These are phyloP conservation scores for Cyberlindnera petersonii DNA, from an alignment of 805 yeast genomes.

Conservation along the genomic window DNA sequence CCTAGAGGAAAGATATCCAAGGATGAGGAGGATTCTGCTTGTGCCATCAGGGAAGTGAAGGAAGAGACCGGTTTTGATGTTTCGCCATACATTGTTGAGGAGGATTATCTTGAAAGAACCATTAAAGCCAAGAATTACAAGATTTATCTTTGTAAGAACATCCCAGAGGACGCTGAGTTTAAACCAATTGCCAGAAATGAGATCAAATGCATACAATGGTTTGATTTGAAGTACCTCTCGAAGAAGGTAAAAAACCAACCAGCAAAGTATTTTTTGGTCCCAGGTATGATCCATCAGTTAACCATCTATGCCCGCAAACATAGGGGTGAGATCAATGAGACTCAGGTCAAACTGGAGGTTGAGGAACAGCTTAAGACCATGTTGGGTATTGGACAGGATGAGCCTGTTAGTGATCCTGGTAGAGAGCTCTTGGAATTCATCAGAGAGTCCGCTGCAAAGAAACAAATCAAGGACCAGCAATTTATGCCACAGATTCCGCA, in stretches of 20 bases:
- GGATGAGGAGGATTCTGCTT: conserved; percentile 80
- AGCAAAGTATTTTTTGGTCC: conserved; percentile 34
- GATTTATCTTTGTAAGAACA: conserved; percentile 70
- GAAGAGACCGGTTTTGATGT: conserved; percentile 95
- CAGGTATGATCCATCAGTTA: conserved; percentile 39
- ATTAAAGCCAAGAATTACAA: conserved; percentile 81
- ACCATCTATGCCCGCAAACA: conserved; percentile 52
- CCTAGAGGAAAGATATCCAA: conserved; percentile 97
- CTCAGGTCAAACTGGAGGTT: conserved; percentile 56
- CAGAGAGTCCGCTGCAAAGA: conserved; percentile 40
- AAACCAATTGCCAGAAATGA: conserved; percentile 84
- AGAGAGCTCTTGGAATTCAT: conserved; percentile 68
- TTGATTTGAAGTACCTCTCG: conserved; percentile 44
- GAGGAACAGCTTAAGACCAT: conserved; percentile 61
- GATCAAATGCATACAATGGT: conserved; percentile 81
- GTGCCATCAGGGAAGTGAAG: conserved; percentile 87
- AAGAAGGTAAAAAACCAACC: conserved; percentile 29
- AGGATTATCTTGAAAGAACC: conserved; percentile 76
- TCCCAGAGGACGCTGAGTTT: conserved; percentile 74
- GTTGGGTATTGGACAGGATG: conserved; percentile 49
- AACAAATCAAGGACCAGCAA: conserved; percentile 19
- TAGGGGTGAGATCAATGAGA: conserved; percentile 47
- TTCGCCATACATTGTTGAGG: conserved; percentile 57
- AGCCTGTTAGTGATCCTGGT: conserved; percentile 54
- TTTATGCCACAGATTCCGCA: conserved; percentile 7